Evolutionary conservation across 148 eudicot genomes (phyloP), one percentile per base, ranked within the genome.

Genomic region (Pouteria glomerata): DNA sequence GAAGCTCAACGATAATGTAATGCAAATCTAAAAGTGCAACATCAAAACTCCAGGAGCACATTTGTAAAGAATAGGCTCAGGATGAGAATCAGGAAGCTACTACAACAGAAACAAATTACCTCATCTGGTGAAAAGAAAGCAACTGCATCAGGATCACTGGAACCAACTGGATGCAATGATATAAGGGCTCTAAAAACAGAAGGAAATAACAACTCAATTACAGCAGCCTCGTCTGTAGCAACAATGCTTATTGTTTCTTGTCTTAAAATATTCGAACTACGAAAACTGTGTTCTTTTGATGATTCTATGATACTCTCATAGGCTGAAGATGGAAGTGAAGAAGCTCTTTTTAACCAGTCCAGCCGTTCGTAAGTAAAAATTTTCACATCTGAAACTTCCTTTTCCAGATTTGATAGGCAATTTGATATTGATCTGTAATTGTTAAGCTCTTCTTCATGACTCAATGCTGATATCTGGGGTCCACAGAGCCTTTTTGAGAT

Each of bases 51-150:
- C n/a, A n/a, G n/a, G n/a, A n/a, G n/a, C n/a, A n/a, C n/a, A n/a
- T n/a, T n/a, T n/a, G n/a, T n/a, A n/a, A n/a, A n/a, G n/a, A n/a
- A n/a, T n/a, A n/a, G n/a, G n/a, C n/a, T n/a, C n/a, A n/a, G n/a
- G 24, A 57, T 12, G 13, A 31, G 24, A 47, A 66, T 76, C n/a
- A 41, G 13, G 19, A 50, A 69, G 31, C 57, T n/a, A 34, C 12
- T 55, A 3, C 19, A 23, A 55, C 26, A 31, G 0, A 51, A 21
- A 66, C 21, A 63, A 39, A 74, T 34, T 82, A 94, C 98, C 98
- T 95, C 98, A 82, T 91, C 98, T 12, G 97, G 96, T 31, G 98
- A 91, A 74, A 91, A 95, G 84, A 91, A 91, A 29, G 97, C 90
- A 26, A 95, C 96, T 21, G 94, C 97, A 80, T 89, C 90, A 79